These are phyloP conservation scores for Tetrapisispora nanseiensis DNA, from an alignment of 805 yeast genomes.

Conservation along the genomic window DNA sequence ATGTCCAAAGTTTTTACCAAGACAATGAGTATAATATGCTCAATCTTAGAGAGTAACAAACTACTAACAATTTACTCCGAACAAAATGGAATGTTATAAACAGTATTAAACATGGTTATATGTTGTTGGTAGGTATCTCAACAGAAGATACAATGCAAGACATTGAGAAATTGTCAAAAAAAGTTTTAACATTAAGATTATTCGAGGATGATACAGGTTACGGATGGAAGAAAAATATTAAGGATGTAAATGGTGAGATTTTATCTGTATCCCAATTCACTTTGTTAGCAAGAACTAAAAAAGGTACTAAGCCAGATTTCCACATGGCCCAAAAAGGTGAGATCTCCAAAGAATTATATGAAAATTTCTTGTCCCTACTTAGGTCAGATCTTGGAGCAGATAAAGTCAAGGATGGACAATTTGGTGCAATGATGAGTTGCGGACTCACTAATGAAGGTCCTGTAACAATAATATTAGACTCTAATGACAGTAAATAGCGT, in stretches of 20 bases:
- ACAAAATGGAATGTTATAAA: not conserved
- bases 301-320: conserved; percentile 93
- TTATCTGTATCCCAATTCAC: conserved; percentile 91
- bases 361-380: conserved; percentile 41
- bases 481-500: not conserved
- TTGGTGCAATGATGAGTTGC: conserved; percentile 98
- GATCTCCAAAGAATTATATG: conserved; percentile 35
- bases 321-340: conserved; percentile 83
- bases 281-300: conserved; percentile 69
- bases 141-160: conserved; percentile 70
- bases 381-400: conserved; percentile 46
- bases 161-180: conserved; percentile 55
- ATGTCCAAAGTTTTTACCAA: conserved; percentile 7
- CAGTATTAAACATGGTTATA: conserved; percentile 58
- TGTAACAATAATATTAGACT: conserved; percentile 75
- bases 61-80: not conserved
- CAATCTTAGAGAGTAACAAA: not conserved
- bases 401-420: conserved; percentile 75
- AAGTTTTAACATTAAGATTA: conserved; percentile 53
- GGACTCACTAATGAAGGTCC: conserved; percentile 86
- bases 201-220: conserved; percentile 66
- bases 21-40: not conserved
- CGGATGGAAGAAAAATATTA: conserved; percentile 68
- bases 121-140: conserved; percentile 78
- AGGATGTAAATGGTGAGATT: conserved; percentile 60